Evolutionary conservation across 2,329 filamentous ascomycete genomes (phyloP).

Genomic region (Paraconiothyrium sp.): DNA sequence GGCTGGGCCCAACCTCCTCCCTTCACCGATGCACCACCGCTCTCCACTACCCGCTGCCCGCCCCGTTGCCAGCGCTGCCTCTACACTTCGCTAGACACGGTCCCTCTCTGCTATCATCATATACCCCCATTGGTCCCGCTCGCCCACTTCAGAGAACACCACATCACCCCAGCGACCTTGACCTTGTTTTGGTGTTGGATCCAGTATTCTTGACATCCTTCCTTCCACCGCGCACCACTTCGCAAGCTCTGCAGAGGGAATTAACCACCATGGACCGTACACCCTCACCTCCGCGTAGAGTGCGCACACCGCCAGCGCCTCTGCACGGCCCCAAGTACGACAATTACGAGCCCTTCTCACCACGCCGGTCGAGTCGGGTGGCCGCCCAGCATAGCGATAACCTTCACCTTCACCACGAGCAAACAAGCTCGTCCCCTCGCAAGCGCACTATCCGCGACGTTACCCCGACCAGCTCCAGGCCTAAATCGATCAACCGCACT

Average conservation of each 20-base stretch:
- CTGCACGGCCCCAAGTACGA: conserved; percentile 71
- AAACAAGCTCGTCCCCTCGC: conserved; percentile 25
- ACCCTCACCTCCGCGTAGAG: conserved; percentile 66
- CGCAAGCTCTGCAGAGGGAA: conserved; percentile 13
- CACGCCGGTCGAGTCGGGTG: conserved; percentile 71
- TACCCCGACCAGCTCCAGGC: conserved; percentile 42
- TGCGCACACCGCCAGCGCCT: conserved; percentile 75
- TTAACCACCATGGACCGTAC: conserved; percentile 57
- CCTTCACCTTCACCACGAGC: conserved; percentile 37
- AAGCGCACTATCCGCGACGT: conserved; percentile 38
- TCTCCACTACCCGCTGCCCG: conserved; percentile 3
- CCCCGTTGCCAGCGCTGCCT: conserved; percentile 1
- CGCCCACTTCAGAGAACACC: background rate
- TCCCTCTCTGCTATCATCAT: conserved; percentile 13
- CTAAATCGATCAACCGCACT: conserved; percentile 49
- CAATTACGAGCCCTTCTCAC: conserved; percentile 76
- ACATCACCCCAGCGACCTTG: conserved; percentile 10
- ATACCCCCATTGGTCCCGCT: conserved; percentile 1
- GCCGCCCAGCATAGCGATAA: conserved; percentile 60
- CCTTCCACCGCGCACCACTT: conserved; percentile 23
- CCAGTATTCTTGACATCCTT: conserved; percentile 25
- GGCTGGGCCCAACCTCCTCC: conserved; percentile 23
- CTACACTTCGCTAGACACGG: conserved; percentile 8
- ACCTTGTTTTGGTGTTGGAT: conserved; percentile 20
- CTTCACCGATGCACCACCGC: conserved; percentile 9